Conservation (phyloP, 495 filamentous ascomycete genomes). For the Hypoxylon trugodes region DNA sequence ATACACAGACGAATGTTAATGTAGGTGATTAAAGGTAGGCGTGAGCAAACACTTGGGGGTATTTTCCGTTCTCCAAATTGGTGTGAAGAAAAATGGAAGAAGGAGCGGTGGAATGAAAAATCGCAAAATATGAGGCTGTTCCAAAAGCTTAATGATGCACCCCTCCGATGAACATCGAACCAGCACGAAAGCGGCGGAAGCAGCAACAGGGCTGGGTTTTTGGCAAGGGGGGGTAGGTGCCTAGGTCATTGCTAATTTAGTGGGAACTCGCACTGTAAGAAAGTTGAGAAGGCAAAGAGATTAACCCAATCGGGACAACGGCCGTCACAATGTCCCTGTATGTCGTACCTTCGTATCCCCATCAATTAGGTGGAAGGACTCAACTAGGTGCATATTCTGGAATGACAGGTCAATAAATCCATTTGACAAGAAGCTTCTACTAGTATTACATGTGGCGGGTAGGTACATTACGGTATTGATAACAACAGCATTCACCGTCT, state of each 20-base stretch:
- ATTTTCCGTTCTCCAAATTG: slow-evolving; percentile 17
- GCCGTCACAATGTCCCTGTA: background rate
- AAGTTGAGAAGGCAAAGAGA: background rate
- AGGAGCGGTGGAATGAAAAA: slow-evolving; percentile 28
- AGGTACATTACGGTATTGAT: background rate
- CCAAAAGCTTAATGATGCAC: slow-evolving; percentile 39
- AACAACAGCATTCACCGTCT: too few relatives aligned
- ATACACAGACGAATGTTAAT: background rate
- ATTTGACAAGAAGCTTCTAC: too few relatives aligned
- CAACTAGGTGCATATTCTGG: slow-evolving; percentile 10
- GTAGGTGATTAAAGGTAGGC: background rate
- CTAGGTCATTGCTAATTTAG: slow-evolving; percentile 4
- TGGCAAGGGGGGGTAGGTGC: slow-evolving; percentile 28
- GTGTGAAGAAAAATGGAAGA: slow-evolving; percentile 27
- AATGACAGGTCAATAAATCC: too few relatives aligned
- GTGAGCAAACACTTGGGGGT: background rate
- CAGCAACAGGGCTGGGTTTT: slow-evolving; percentile 34
- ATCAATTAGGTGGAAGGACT: slow-evolving; percentile 1
- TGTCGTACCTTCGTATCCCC: slow-evolving; percentile 17
- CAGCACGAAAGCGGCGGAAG: slow-evolving; percentile 42
- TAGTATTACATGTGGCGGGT: too few relatives aligned
- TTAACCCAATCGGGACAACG: slow-evolving; percentile 13
- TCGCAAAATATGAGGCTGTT: slow-evolving; percentile 38
- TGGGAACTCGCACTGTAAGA: slow-evolving; percentile 25
- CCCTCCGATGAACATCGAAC: slow-evolving; percentile 38